phyloP scores from a whole-genome alignment of 306 rosid genomes.

The Pyrus betulifolia region DNA sequence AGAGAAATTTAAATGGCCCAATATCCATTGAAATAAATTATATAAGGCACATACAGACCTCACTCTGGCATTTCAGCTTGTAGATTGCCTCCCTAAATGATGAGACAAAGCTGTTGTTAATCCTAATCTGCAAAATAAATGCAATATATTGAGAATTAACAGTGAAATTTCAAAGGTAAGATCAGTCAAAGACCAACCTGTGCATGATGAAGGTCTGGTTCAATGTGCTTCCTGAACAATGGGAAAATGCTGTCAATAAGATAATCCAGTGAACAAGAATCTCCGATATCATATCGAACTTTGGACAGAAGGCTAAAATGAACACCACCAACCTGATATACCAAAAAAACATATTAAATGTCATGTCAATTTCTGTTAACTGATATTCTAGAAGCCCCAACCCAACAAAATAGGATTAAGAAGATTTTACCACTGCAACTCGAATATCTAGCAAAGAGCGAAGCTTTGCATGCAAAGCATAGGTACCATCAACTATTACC shows the following conservation, averaged over 20 bases:
- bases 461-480: conserved; percentile 89
- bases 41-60: conserved; percentile 45
- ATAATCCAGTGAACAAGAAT: conserved; percentile 92
- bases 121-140: conserved; percentile 75
- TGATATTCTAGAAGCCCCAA: conserved; percentile 7
- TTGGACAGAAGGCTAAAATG: conserved; percentile 96
- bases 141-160: conserved; percentile 20
- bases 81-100: conserved; percentile 98
- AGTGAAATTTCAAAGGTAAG: conserved; percentile 19
- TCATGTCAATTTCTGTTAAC: conserved; percentile 12
- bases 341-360: conserved; percentile 21
- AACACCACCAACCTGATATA: conserved; percentile 90
- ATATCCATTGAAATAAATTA: conserved; percentile 4
- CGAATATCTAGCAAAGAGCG: conserved; percentile 98
- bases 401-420: background rate
- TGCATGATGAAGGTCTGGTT: conserved; percentile 99
- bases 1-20: background rate
- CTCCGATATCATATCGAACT: conserved; percentile 95
- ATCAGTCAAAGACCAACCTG: conserved; percentile 64
- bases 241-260: conserved; percentile 99
- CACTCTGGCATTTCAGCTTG: conserved; percentile 85
- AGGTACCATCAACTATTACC: conserved; percentile 97
- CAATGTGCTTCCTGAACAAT: conserved; percentile 91
- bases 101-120: conserved; percentile 95
- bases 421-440: conserved; percentile 79